Percentiles rank a stretch among this genome's conserved stretches.
phyloP scores from a whole-genome alignment of 2,329 filamentous ascomycete genomes.

The Pseudogymnoascus sp. region DNA sequence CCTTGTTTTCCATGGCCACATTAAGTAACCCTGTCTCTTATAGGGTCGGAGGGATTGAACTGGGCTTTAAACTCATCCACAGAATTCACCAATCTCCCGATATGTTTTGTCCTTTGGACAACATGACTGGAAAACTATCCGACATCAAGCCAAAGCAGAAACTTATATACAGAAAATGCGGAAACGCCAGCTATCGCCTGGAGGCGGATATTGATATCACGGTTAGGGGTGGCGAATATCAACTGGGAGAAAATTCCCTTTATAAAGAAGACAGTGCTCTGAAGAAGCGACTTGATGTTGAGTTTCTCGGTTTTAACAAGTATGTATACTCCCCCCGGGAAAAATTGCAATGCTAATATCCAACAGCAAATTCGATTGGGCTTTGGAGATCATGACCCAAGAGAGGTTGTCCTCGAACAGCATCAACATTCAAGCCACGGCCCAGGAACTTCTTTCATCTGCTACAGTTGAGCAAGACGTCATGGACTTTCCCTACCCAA shows the following conservation, averaged over 20 bases:
- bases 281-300: conserved; percentile 8
- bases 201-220: conserved; percentile 11
- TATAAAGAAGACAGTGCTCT: conserved; percentile 1
- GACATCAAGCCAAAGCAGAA: conserved; percentile 10
- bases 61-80: neutral
- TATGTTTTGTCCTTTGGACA: conserved; percentile 7
- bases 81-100: neutral
- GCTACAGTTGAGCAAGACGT: conserved; percentile 11
- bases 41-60: conserved; percentile 1
- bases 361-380: conserved; percentile 23
- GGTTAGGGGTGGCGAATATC: neutral
- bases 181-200: neutral
- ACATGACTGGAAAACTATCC: neutral
- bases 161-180: neutral
- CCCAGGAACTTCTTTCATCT: conserved; percentile 10
- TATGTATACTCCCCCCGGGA: neutral
- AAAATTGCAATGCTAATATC: neutral
- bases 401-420: conserved; percentile 10
- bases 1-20: neutral
- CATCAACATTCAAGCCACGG: conserved; percentile 13
- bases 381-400: conserved; percentile 25
- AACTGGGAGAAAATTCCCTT: conserved; percentile 1
- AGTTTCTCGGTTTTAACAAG: neutral
- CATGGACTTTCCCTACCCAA: conserved; percentile 21
- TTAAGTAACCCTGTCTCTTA: neutral